Base-by-base conservation (phyloP, 208 protist genomes). In the Herpetomonas tarakana region DNA sequence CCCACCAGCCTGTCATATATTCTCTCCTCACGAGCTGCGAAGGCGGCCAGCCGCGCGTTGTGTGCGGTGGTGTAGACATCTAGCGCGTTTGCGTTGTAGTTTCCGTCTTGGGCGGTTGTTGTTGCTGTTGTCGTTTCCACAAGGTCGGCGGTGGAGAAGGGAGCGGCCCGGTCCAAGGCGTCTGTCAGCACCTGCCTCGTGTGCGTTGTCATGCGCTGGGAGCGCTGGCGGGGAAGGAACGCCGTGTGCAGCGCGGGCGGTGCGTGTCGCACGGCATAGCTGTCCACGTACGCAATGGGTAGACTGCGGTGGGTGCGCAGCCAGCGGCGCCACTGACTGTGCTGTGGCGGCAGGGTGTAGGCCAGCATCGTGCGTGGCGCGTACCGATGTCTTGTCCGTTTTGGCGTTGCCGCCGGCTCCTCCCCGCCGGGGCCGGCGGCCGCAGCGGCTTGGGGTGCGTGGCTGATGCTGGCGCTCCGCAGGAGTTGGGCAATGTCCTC, bases 1-100 rank as follows among this genome's bases (percentile, higher is more conserved):
- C 58, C 46, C 9, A 83, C 59, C 2, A 83, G 38, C 9, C 60
- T 35, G 6, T 46, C 35, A 39, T 57, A 64, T 65, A 79, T 79
- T 24, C 77, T 67, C 27, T 56, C 25, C 52, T 79, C 72, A 22
- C 27, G 62, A 16, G 57, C 56, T 29, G 55, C 54, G 24, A 83
- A 58, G 3, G 16, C 16, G 2, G 68, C 69, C 14, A 50, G 52
- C 0, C 68, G 67, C 31, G 45, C 65, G 16, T 28, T 63, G 0
- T 66, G n/a, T 26, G 45, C 71, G 35, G 53, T 30, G 25, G 44
- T 38, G 45, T 74, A 76, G 3, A 73, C 55, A 45, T 78, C 51
- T 12, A 39, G 31, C 2, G 62, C n/a, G 6, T 57, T 54, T 0
- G 53, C 52, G 50, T 73, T 76, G 44, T 41, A 77, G 62, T 76